phyloP scores from a whole-genome alignment of 1,139 yeast species.

The Zygoascus meyerae region DNA sequence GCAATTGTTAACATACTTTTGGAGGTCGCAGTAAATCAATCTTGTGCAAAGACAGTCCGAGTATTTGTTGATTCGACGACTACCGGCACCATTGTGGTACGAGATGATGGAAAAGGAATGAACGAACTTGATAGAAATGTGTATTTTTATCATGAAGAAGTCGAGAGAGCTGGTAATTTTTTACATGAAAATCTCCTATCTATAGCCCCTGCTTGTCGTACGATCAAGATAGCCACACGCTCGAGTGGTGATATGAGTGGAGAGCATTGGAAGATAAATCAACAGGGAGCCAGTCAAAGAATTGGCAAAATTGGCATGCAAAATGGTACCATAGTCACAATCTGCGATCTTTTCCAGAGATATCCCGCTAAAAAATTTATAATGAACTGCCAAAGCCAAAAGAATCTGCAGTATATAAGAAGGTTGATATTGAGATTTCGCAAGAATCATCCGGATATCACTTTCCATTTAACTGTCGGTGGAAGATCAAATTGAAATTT shows the following conservation, averaged over 20 bases:
- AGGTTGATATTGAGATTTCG: too few species aligned
- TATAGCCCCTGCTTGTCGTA: slow-evolving; percentile 32
- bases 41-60: slow-evolving; percentile 16
- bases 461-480: too few species aligned
- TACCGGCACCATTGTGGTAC: slow-evolving; percentile 42
- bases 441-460: too few species aligned
- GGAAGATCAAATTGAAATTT: too few species aligned
- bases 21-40: too few species aligned
- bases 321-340: slow-evolving; percentile 37
- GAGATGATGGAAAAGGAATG: slow-evolving; percentile 65
- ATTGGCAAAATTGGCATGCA: slow-evolving; percentile 20
- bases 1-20: too few species aligned
- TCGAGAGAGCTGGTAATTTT: slow-evolving; percentile 35
- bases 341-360: slow-evolving; percentile 32
- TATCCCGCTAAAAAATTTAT: slow-evolving; percentile 37
- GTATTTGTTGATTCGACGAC: slow-evolving; percentile 52
- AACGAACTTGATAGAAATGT: slow-evolving; percentile 32
- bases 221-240: slow-evolving; percentile 34
- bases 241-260: too few species aligned
- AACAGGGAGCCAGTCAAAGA: too few species aligned
- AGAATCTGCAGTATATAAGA: slow-evolving; percentile 19
- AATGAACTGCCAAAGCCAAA: slow-evolving; percentile 26
- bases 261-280: too few species aligned
- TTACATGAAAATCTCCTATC: slow-evolving; percentile 36
- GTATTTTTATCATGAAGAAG: too few species aligned